phyloP scores from a whole-genome alignment of 2,329 filamentous ascomycete genomes.

The Alternaria dauci region DNA sequence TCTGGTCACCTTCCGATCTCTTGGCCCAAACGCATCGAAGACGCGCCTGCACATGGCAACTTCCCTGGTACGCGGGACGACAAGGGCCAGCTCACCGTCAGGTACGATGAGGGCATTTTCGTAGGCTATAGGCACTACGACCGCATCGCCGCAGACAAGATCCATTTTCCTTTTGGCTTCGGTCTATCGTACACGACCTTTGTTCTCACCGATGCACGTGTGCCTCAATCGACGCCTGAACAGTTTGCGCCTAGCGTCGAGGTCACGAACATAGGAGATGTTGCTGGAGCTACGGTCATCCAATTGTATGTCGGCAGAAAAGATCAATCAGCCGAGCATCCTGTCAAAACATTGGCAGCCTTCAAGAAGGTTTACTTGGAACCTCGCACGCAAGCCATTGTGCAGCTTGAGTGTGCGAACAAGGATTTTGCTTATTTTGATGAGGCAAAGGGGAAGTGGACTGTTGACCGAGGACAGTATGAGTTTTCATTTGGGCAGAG shows the following conservation, averaged over 20 bases:
- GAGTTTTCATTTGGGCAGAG: slow-evolving; percentile 47
- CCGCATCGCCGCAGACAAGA: slow-evolving; percentile 66
- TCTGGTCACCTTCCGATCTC: slow-evolving; percentile 52
- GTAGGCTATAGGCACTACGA: slow-evolving; percentile 66
- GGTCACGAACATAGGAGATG: slow-evolving; percentile 61
- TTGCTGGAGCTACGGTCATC: slow-evolving; percentile 60
- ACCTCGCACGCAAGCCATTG: slow-evolving; percentile 64
- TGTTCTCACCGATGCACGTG: slow-evolving; percentile 58
- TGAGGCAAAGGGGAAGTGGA: slow-evolving; percentile 38
- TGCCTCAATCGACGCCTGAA: slow-evolving; percentile 67
- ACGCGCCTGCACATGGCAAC: slow-evolving; percentile 48
- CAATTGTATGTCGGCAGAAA: slow-evolving; percentile 68
- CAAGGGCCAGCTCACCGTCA: slow-evolving; percentile 66
- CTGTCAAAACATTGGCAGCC: slow-evolving; percentile 72
- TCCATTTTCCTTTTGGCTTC: slow-evolving; percentile 52
- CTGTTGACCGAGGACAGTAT: slow-evolving; percentile 42
- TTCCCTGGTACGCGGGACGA: slow-evolving; percentile 54
- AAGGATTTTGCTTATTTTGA: slow-evolving; percentile 47
- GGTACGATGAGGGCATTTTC: slow-evolving; percentile 62
- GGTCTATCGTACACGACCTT: slow-evolving; percentile 52
- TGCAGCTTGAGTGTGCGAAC: slow-evolving; percentile 56
- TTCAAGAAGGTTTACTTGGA: slow-evolving; percentile 71
- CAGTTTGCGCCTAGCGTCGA: slow-evolving; percentile 47
- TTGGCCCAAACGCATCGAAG: slow-evolving; percentile 48
- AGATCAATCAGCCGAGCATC: slow-evolving; percentile 52